Base-by-base conservation (phyloP, 2,329 filamentous ascomycete genomes). In the Fusarium nelsonii region DNA sequence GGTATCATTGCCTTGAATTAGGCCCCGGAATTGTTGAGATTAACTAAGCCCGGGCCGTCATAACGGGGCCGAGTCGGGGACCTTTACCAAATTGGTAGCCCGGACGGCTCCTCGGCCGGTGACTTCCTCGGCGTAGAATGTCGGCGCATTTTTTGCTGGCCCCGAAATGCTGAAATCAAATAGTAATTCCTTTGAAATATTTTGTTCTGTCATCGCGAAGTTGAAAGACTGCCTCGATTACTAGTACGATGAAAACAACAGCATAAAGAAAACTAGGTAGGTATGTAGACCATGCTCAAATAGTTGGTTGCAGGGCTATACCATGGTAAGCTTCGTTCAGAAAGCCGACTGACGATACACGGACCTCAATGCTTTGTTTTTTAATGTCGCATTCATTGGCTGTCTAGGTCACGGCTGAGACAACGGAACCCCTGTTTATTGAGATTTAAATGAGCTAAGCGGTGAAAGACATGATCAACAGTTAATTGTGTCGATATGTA, bases 31-130 rank as follows among this genome's bases (percentile, higher is more conserved):
- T 53, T 54, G 48, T 41, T 61, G 45, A 65, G 26, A 66, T 56
- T 46, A 39, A 52, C 45, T 62, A 44, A 59, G 66, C 58, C 66
- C 57, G 66, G 66, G 62, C 66, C 62, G 66, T 52, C 52, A 55
- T 49, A 51, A 58, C 15, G 62, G 68, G 52, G 68, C 63, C 68
- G 65, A 54, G 44, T 60, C 67, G 60, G 59, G 36, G 26, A 30
- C 39, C 32, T 56, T 59, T 61, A 61, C 59, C 68, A 40, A 58
- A 68, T 70, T 69, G 36, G 48, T 56, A 36, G 44, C 36, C 62
- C 65, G 41, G 33, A 23, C 43, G 51, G 63, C 51, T 44, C 56
- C 46, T 58, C 51, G 61, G 63, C 39, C 46, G 63, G 61, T 41
- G 50, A 51, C 57, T 53, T 56, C 41, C 48, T 69, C 66, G 66